Conservation (phyloP, 352 stramenopile genomes). For the Phytophthora sp. region DNA sequence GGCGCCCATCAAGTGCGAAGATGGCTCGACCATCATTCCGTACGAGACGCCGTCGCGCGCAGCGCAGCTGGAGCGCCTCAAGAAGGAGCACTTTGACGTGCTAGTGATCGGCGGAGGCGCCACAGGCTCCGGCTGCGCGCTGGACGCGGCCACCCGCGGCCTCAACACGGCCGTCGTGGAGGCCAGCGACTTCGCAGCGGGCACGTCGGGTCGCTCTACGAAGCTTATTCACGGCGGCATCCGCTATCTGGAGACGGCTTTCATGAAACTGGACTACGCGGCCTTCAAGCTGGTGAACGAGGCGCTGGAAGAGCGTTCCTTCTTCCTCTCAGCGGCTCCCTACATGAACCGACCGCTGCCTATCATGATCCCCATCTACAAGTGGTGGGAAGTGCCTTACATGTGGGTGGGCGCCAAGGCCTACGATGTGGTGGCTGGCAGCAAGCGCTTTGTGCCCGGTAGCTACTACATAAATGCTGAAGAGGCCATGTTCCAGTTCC, state of each 20-base stretch:
- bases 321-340: conserved; percentile 92
- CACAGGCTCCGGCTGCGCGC: conserved; percentile 90
- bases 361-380: conserved; percentile 97
- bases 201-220: conserved; percentile 93
- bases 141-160: conserved; percentile 92
- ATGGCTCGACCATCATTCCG: conserved; percentile 83
- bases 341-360: conserved; percentile 95
- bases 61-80: conserved; percentile 79
- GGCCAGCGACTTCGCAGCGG: conserved; percentile 91
- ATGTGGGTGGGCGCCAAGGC: conserved; percentile 93
- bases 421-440: conserved; percentile 93
- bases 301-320: conserved; percentile 92
- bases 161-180: conserved; percentile 94
- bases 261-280: conserved; percentile 92
- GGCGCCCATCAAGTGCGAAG: conserved; percentile 81
- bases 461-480: conserved; percentile 92
- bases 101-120: conserved; percentile 94
- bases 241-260: conserved; percentile 95
- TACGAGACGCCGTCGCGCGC: conserved; percentile 81
- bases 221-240: conserved; percentile 97
- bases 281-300: conserved; percentile 93
- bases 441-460: conserved; percentile 87
- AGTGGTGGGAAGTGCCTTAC: conserved; percentile 95
- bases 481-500: conserved; percentile 94
- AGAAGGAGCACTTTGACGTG: conserved; percentile 93